Percentiles rank a stretch among this genome's conserved stretches.
phyloP scores from a whole-genome alignment of 768 basidiomycete genomes.

The Russula abietina region DNA sequence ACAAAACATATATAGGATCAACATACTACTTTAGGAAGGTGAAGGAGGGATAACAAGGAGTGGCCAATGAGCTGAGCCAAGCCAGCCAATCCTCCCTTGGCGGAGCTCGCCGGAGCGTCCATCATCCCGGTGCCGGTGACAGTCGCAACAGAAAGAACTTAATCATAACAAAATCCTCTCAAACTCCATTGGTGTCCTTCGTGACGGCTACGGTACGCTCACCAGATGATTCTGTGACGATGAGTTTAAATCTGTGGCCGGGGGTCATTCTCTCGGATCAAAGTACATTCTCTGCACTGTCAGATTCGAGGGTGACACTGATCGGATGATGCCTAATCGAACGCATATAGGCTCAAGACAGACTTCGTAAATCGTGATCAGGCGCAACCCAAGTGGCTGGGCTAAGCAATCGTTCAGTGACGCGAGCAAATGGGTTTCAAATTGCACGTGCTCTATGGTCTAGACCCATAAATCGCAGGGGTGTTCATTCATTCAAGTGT shows the following conservation, averaged over 20 bases:
- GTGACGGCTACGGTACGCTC: background rate
- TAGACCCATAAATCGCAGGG: background rate
- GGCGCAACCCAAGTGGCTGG: too few relatives aligned
- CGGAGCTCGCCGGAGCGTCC: too few relatives aligned
- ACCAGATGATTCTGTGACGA: background rate
- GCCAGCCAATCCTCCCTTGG: too few relatives aligned
- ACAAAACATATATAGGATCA: too few relatives aligned
- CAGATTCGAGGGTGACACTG: background rate
- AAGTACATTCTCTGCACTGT: constrained; percentile 16
- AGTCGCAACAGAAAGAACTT: too few relatives aligned
- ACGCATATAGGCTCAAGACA: background rate
- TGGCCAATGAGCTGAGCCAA: too few relatives aligned
- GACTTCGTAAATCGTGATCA: constrained; percentile 12
- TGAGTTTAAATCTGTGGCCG: background rate
- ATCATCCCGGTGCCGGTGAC: too few relatives aligned
- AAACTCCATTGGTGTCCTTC: background rate
- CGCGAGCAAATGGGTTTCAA: background rate
- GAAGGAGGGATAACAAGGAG: too few relatives aligned
- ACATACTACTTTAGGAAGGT: too few relatives aligned
- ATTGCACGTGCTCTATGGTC: background rate
- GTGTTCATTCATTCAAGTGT: background rate
- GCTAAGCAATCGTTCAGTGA: too few relatives aligned
- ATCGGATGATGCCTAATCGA: background rate
- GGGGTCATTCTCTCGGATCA: background rate
- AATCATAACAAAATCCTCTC: constrained; percentile 1